Conservation (phyloP, 768 basidiomycete genomes). For the Strobilomyces dryophilus region DNA sequence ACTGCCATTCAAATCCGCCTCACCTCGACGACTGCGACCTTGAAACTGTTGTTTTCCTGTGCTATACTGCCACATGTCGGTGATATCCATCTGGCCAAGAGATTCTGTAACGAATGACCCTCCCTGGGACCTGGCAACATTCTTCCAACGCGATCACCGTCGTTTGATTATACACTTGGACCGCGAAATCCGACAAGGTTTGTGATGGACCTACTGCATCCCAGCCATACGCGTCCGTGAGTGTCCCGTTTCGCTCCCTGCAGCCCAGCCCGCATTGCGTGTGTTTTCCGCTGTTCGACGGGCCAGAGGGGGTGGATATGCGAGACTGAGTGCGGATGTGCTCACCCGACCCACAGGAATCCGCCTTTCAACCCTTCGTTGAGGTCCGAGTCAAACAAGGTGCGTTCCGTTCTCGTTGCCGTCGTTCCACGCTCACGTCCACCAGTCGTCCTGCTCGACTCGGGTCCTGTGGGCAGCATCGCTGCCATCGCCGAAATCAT, state of each 20-base stretch:
- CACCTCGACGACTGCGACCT: too few species aligned
- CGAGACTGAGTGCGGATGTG: conserved; percentile 5
- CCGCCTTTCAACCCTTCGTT: conserved; percentile 95
- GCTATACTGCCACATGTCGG: too few species aligned
- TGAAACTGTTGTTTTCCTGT: too few species aligned
- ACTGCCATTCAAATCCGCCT: too few species aligned
- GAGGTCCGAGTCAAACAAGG: conserved; percentile 98
- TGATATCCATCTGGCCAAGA: too few species aligned
- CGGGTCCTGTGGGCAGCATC: conserved; percentile 83
- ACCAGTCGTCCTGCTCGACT: conserved; percentile 84
- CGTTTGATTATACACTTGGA: too few species aligned
- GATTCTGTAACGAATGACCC: too few species aligned
- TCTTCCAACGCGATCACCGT: too few species aligned
- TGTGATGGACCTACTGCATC: too few species aligned
- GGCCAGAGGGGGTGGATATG: conserved; percentile 13
- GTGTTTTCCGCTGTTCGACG: fast-evolving
- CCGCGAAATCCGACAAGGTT: too few species aligned
- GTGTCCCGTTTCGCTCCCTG: neutral
- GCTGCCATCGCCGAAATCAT: conserved; percentile 97
- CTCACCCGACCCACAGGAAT: conserved; percentile 45
- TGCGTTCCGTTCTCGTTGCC: conserved; percentile 22
- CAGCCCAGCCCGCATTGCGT: neutral
- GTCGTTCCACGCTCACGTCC: neutral
- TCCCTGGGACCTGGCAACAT: too few species aligned
- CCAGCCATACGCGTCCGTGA: conserved; percentile 24